These are phyloP conservation scores for Coemansia sp. DNA, from an alignment of 192 early-diverging fungal species.

Conservation along the genomic window DNA sequence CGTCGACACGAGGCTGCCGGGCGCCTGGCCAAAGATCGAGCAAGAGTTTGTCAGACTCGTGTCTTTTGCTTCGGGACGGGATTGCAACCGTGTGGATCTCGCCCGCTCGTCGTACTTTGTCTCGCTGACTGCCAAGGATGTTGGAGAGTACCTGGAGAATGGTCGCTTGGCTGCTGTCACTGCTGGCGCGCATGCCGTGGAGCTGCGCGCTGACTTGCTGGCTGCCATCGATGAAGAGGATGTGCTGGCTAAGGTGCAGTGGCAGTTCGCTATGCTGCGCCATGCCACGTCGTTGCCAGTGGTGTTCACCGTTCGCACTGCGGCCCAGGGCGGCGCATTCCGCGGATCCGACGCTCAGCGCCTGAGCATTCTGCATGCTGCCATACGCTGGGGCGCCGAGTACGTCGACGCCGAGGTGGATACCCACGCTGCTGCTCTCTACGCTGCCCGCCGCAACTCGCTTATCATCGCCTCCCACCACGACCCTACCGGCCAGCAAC, in stretches of 20 bases:
- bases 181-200: slow-evolving; percentile 85
- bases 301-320: slow-evolving; percentile 91
- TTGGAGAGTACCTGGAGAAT: slow-evolving; percentile 55
- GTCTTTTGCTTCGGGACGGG: slow-evolving; percentile 60
- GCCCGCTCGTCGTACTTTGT: slow-evolving; percentile 76
- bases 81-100: slow-evolving; percentile 41
- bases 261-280: slow-evolving; percentile 79
- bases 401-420: slow-evolving; percentile 87
- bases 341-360: slow-evolving; percentile 60
- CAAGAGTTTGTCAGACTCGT: slow-evolving; percentile 74
- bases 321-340: slow-evolving; percentile 86
- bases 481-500: slow-evolving; percentile 63
- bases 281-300: slow-evolving; percentile 72
- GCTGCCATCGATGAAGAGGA: slow-evolving; percentile 31
- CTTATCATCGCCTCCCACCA: slow-evolving; percentile 90
- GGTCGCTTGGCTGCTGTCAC: slow-evolving; percentile 63
- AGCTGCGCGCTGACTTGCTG: slow-evolving; percentile 91
- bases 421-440: slow-evolving; percentile 9
- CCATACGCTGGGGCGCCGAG: slow-evolving; percentile 87
- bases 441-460: slow-evolving; percentile 53
- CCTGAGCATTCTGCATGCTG: slow-evolving; percentile 68
- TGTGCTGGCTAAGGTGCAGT: slow-evolving; percentile 66
- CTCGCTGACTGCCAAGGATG: slow-evolving; percentile 76
- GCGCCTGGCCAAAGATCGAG: slow-evolving; percentile 74
- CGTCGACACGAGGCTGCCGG: slow-evolving; percentile 56